Evolutionary conservation across 306 rosid genomes (phyloP), one percentile per base, ranked within the genome.

Genomic region (Trifolium subterraneum): DNA sequence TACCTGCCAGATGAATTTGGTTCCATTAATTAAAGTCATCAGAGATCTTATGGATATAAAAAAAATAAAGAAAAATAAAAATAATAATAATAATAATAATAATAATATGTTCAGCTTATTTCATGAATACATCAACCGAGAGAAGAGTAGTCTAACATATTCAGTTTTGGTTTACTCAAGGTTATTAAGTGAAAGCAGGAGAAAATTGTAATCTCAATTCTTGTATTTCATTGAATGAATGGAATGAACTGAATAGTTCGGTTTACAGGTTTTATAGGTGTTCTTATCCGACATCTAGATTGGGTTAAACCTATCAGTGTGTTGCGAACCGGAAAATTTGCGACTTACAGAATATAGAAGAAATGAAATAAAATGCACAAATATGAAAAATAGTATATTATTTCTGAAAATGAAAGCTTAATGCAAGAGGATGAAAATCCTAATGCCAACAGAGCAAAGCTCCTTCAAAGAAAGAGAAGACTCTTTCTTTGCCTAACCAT

Each of bases 1-100:
- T 52, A 81, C 82, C 98, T 92, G 84, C 51, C 70, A 75, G 75
- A 79, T 16, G 76, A 64, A 82, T 68, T 60, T 58, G 73, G 63
- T 72, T 15, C 64, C 75, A 75, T 78, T 73, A 81, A 25, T 67
- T 45, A 20, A 51, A 75, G 62, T 18, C 58, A 56, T 68, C 38
- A 42, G 71, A 48, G 58, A 48, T 52, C 81, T 51, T 59, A 36
- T 41, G 47, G 38, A 69, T 23, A 68, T 13, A 64, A 33, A 45
- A 33, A 45, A 59, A 48, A 29, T 51, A 16, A 19, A 22, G 19
- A 52, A 12, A 1, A 27, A 27, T 27, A 25, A 25, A 27, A 27
- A 39, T 42, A 41, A 47, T 66, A 59, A 31, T 14, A 75, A 59
- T 25, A 78, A 39, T 29, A 29, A 29, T 29, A 29, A 29, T 4